Percentiles rank a stretch among this genome's conserved stretches.
Conservation (phyloP, 345 rosid genomes). For the Citrus medica region DNA sequence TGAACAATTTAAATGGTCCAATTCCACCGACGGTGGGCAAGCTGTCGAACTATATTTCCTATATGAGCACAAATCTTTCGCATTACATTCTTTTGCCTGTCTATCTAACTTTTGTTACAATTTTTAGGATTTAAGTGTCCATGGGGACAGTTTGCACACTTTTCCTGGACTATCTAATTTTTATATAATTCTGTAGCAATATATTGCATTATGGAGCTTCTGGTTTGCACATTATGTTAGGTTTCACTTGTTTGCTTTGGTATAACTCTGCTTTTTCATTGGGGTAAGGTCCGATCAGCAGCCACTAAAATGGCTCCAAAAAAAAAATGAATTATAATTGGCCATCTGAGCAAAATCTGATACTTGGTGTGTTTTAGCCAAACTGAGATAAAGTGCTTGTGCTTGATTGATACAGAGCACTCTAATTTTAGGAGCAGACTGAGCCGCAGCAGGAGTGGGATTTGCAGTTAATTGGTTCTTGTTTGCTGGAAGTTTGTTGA, state of each 20-base stretch:
- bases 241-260: too few species aligned
- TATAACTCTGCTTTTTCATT: too few species aligned
- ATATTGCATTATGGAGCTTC: background rate
- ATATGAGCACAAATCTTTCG: conserved; percentile 39
- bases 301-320: too few species aligned
- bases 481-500: conserved; percentile 70
- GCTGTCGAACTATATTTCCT: conserved; percentile 58
- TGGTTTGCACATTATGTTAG: background rate
- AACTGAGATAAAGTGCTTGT: too few species aligned
- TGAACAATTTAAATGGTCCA: conserved; percentile 51
- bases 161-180: too few species aligned
- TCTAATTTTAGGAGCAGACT: conserved; percentile 74
- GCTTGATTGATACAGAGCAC: conserved; percentile 45
- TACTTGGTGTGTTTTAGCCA: too few species aligned
- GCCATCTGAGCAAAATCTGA: too few species aligned
- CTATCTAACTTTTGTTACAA: background rate
- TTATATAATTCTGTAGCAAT: background rate
- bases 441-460: conserved; percentile 67
- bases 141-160: too few species aligned
- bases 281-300: too few species aligned
- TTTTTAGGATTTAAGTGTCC: background rate
- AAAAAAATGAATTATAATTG: too few species aligned
- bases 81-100: conserved; percentile 1
- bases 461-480: conserved; percentile 78
- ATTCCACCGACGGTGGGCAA: conserved; percentile 58